Percentiles rank a stretch among this genome's conserved stretches.
Conservation (phyloP, 306 rosid species). For the Quercus parvula region DNA sequence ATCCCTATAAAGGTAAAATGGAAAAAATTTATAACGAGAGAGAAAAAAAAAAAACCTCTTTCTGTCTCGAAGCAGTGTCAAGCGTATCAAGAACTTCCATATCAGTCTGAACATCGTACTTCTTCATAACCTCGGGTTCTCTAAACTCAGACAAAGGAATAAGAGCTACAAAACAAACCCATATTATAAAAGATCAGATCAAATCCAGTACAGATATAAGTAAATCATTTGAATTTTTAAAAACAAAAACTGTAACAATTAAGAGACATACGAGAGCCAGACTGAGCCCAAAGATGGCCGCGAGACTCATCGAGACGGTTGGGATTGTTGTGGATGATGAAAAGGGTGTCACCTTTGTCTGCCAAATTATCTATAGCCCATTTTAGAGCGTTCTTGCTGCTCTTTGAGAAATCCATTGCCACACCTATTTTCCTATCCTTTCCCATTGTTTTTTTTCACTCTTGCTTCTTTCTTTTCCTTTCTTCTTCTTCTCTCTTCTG, state of each 20-base stretch:
- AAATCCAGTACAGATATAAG: background rate
- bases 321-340: slow-evolving; percentile 54
- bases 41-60: slow-evolving; percentile 41
- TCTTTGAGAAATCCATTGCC: slow-evolving; percentile 76
- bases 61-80: slow-evolving; percentile 65
- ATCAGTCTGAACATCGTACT: slow-evolving; percentile 53
- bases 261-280: slow-evolving; percentile 68
- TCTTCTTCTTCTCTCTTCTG: background rate
- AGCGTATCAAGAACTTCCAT: slow-evolving; percentile 69
- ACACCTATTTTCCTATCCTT: slow-evolving; percentile 76
- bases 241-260: no score
- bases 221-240: no score
- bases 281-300: slow-evolving; percentile 40
- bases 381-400: slow-evolving; percentile 78
- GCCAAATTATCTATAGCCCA: slow-evolving; percentile 84
- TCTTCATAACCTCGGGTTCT: slow-evolving; percentile 44
- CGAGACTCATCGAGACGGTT: slow-evolving; percentile 43
- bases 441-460: slow-evolving; percentile 42
- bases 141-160: slow-evolving; percentile 69
- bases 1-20: background rate
- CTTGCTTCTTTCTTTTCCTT: background rate
- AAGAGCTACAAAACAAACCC: slow-evolving; percentile 46
- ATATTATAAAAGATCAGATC: slow-evolving; percentile 2
- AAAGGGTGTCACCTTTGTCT: slow-evolving; percentile 75
- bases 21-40: background rate